These are phyloP conservation scores for Coccomyxa sp. DNA, from an alignment of 139 green algal genomes.

Conservation along the genomic window DNA sequence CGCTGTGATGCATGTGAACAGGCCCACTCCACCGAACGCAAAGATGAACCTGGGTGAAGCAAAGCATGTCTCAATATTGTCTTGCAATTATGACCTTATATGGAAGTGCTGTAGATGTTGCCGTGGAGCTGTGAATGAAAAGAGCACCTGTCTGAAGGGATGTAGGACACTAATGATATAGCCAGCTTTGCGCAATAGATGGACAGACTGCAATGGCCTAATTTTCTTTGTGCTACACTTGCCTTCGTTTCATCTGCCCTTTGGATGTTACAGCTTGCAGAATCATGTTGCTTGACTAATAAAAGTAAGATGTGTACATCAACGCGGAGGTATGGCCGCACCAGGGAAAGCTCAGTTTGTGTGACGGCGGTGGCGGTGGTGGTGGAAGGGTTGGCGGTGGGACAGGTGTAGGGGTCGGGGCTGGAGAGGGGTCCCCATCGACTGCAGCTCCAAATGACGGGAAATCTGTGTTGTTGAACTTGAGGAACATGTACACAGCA, in stretches of 20 bases:
- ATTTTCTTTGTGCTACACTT: not conserved
- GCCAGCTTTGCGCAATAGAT: not conserved
- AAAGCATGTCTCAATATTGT: not conserved
- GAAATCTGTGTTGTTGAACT: slow-evolving; percentile 2
- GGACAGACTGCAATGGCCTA: not conserved
- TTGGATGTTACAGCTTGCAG: not conserved
- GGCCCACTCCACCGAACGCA: slow-evolving; percentile 22
- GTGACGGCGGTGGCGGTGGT: not conserved
- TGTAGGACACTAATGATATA: too few relatives aligned
- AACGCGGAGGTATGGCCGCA: not conserved
- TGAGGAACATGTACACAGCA: slow-evolving; percentile 22
- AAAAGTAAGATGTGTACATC: not conserved
- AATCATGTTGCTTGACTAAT: not conserved
- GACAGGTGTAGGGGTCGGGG: not conserved
- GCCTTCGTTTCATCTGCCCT: too few relatives aligned
- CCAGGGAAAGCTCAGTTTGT: slow-evolving; percentile 3
- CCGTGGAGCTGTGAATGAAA: not conserved
- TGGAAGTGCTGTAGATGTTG: too few relatives aligned
- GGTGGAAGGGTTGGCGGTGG: not conserved
- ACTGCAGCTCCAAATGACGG: not conserved
- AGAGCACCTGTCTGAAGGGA: too few relatives aligned
- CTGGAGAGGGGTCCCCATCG: not conserved
- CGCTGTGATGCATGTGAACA: slow-evolving; percentile 24
- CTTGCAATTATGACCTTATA: not conserved
- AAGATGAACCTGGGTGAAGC: slow-evolving; percentile 23